A percentile compares a stretch with the other conserved stretches of the same genome.
These are phyloP conservation scores for Magnusiomyces fungicola DNA, from an alignment of 1,139 yeast genomes.

Conservation along the genomic window DNA sequence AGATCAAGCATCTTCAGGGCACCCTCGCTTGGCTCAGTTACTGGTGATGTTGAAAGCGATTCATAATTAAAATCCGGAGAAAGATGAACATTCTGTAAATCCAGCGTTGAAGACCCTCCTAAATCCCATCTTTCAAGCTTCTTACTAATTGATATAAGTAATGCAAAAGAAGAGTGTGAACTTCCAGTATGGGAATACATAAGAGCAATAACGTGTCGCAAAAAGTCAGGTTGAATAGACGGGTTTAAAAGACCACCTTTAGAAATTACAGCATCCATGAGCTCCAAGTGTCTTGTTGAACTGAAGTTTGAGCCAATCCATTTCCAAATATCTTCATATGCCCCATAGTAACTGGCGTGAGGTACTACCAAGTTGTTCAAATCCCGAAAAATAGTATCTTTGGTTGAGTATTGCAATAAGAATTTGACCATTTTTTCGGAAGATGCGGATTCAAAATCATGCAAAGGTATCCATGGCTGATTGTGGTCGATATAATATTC, in stretches of 20 bases:
- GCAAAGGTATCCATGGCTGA: slow-evolving; percentile 6
- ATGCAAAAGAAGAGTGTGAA: not conserved
- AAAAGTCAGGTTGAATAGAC: not conserved
- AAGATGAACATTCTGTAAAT: not conserved
- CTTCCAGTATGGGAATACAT: not conserved
- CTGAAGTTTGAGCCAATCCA: slow-evolving; percentile 3
- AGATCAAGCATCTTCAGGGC: not conserved
- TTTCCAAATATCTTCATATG: not conserved
- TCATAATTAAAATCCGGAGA: not conserved
- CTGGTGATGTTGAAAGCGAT: not conserved
- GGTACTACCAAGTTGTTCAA: slow-evolving; percentile 2
- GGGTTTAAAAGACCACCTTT: not conserved
- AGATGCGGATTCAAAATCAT: slow-evolving; percentile 4
- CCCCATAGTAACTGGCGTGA: not conserved
- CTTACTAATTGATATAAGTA: not conserved
- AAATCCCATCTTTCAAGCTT: not conserved
- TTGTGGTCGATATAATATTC: slow-evolving; percentile 3
- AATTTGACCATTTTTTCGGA: slow-evolving; percentile 1
- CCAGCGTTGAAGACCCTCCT: not conserved
- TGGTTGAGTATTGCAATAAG: slow-evolving; percentile 3
- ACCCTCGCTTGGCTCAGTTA: not conserved
- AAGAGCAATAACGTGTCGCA: not conserved
- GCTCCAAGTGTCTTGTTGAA: slow-evolving; percentile 1
- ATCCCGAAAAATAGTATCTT: slow-evolving; percentile 1
- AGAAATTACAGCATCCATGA: not conserved